Base-by-base conservation (phyloP, 768 basidiomycete genomes). In the Russula sp. region DNA sequence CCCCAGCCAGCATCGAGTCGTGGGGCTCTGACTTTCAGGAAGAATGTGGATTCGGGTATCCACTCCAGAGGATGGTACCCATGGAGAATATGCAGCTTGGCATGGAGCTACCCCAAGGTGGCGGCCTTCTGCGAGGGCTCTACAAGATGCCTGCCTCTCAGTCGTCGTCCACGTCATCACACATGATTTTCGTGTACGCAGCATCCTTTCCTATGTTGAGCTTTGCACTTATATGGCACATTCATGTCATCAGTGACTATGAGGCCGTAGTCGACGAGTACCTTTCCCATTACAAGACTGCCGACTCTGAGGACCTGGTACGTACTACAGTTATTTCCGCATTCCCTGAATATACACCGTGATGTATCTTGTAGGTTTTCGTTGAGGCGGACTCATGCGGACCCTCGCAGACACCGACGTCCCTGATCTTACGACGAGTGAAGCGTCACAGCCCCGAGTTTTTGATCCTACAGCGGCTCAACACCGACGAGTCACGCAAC, bases 391-490 rank as follows among this genome's bases (percentile, higher is more conserved):
- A 34, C 25, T 16, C 55, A 35, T 45, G 39, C 16, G 20, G 18
- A 0, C 39, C 22, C n/a, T 59, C 54, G 16, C 42, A 32, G n/a
- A 42, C 25, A 18, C 39, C 42, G 7, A 45, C 47, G 2, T 64
- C 65, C 11, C 35, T 66, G 2, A 60, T 66, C 14, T 25, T 66
- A 16, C 50, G 59, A 5, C 64, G 65, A 39, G 48, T 66, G 29
- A 59, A 56, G 22, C 55, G 25, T 16, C 39, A 60, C 39, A 45
- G 63, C 45, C 10, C 53, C n/a, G 80, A 82, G 62, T 69, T 79
- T 7, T 63, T 72, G 29, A 64, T 83, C 11, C 68, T 80, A 11
- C 71, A 77, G 18, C 72, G 76, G 14, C 74, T 82, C 57, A 82
- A 82, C 60, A 71, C 75, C 16, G 71, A 73, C 20, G 76, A 78